Percentiles rank a stretch among this genome's conserved stretches.
Evolutionary conservation across 495 filamentous ascomycete genomes (phyloP).

Genomic region (Sordaria brevicollis): DNA sequence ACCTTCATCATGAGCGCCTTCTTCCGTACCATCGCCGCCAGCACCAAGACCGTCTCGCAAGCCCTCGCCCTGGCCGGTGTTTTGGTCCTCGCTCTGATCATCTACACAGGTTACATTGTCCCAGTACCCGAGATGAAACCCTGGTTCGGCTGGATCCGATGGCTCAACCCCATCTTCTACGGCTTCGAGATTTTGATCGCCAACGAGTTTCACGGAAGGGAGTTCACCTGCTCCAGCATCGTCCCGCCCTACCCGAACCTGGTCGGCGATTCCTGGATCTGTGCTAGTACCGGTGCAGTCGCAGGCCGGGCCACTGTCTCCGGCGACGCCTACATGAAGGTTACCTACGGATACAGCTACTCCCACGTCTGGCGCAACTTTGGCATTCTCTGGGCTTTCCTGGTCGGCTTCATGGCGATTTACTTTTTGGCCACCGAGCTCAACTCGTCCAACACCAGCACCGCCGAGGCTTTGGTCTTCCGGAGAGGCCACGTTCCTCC

Average conservation of each 20-base stretch:
- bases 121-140: constrained; percentile 63
- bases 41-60: constrained; percentile 59
- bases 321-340: constrained; percentile 52
- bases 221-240: constrained; percentile 27
- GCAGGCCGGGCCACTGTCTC: constrained; percentile 41
- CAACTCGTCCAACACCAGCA: constrained; percentile 32
- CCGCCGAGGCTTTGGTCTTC: constrained; percentile 22
- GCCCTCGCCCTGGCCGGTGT: constrained; percentile 63
- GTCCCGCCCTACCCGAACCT: constrained; percentile 32
- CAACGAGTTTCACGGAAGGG: constrained; percentile 58
- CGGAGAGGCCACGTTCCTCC: constrained; percentile 17
- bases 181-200: constrained; percentile 60
- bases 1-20: constrained; percentile 48
- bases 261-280: constrained; percentile 42
- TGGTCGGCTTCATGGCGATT: constrained; percentile 56
- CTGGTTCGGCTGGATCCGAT: constrained; percentile 75
- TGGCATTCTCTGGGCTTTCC: constrained; percentile 61
- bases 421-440: constrained; percentile 48
- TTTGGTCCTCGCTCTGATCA: constrained; percentile 57
- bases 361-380: constrained; percentile 71
- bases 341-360: constrained; percentile 48
- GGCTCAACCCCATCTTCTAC: constrained; percentile 74
- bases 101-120: constrained; percentile 78
- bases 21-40: constrained; percentile 59
- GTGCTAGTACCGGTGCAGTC: constrained; percentile 35